These are phyloP conservation scores for Sporothrix sp. DNA, from an alignment of 2,329 filamentous ascomycete genomes.

Conservation along the genomic window DNA sequence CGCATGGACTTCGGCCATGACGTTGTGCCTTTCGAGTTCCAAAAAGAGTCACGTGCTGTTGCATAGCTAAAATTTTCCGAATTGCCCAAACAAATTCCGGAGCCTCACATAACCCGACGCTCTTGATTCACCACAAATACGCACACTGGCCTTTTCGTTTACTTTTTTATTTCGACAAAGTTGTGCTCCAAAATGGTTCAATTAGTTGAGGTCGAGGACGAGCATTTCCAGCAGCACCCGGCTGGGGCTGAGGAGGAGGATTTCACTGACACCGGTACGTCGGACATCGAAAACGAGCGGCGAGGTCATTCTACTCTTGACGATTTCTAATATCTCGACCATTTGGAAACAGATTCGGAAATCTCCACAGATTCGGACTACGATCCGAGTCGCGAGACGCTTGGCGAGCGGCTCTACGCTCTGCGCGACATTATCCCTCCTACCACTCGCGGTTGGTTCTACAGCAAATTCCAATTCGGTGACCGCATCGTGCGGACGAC, in stretches of 20 bases:
- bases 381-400: constrained; percentile 46
- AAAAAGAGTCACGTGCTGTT: too few species aligned
- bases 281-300: not conserved
- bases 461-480: constrained; percentile 47
- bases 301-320: not conserved
- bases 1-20: too few species aligned
- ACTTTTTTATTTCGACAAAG: too few species aligned
- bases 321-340: too few species aligned
- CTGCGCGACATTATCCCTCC: constrained; percentile 69
- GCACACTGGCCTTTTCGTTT: too few species aligned
- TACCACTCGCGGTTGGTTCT: constrained; percentile 58
- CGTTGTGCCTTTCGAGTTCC: too few species aligned
- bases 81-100: too few species aligned
- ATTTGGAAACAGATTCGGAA: constrained; percentile 55
- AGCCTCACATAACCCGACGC: not conserved
- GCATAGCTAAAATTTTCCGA: too few species aligned
- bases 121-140: too few species aligned
- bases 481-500: constrained; percentile 49
- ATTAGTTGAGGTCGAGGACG: constrained; percentile 92
- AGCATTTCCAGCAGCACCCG: constrained; percentile 73
- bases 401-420: constrained; percentile 61
- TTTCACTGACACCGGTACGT: constrained; percentile 81
- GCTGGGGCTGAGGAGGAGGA: constrained; percentile 70
- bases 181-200: constrained; percentile 85
- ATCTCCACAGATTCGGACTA: constrained; percentile 73